Evolutionary conservation across 768 basidiomycete species (phyloP).

Genomic region (Lentinula lateritia): DNA sequence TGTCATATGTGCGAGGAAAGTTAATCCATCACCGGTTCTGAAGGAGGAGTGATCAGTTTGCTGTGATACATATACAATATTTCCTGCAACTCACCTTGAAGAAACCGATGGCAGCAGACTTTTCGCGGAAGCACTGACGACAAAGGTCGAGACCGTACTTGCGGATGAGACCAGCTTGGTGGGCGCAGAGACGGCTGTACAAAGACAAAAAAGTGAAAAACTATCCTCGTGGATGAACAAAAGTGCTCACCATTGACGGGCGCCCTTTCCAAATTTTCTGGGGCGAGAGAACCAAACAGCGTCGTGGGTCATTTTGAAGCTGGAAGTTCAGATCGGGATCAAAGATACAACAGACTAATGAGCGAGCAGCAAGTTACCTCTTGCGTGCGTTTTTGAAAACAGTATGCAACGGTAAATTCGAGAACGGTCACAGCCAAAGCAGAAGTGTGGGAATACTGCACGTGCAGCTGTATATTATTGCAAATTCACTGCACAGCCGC

Average conservation of each 20-base stretch:
- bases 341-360: neutral
- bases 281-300: constrained; percentile 97
- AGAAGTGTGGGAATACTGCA: neutral
- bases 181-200: constrained; percentile 86
- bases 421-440: neutral
- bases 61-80: neutral
- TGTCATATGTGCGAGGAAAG: neutral
- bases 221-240: neutral
- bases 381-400: constrained; percentile 2
- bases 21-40: constrained; percentile 37
- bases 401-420: neutral
- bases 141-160: constrained; percentile 97
- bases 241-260: constrained; percentile 79
- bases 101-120: constrained; percentile 90
- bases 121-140: constrained; percentile 98
- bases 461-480: neutral
- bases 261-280: constrained; percentile 92
- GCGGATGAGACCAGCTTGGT: constrained; percentile 96
- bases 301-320: constrained; percentile 89
- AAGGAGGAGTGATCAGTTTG: neutral
- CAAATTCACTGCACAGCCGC: neutral
- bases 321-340: neutral
- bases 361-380: constrained; percentile 5
- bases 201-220: neutral
- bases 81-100: constrained; percentile 65